phyloP scores from a whole-genome alignment of 2,329 filamentous ascomycete genomes.

The Macroventuria anomochaeta region DNA sequence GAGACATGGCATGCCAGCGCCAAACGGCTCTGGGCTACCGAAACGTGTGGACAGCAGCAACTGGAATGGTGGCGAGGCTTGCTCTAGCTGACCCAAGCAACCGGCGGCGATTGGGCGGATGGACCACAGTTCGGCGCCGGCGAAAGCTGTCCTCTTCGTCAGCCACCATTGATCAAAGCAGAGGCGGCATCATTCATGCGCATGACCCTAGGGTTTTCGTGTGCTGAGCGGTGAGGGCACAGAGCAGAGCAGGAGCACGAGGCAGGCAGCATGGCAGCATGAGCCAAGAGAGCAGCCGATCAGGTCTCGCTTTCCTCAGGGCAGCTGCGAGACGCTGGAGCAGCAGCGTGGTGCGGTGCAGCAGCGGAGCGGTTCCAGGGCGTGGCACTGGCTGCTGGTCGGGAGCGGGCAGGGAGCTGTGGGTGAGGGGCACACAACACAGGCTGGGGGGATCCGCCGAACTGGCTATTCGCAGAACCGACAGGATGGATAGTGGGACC shows the following conservation, averaged over 20 bases:
- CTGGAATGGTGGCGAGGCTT: slow-evolving; percentile 15
- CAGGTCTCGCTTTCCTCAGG: neutral
- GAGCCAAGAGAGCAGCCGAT: neutral
- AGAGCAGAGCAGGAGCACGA: slow-evolving; percentile 6
- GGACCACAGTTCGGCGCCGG: slow-evolving; percentile 12
- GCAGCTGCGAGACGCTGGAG: slow-evolving; percentile 8
- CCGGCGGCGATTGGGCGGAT: slow-evolving; percentile 15
- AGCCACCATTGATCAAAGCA: slow-evolving; percentile 9
- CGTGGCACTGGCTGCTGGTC: slow-evolving; percentile 1
- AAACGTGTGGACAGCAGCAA: slow-evolving; percentile 9
- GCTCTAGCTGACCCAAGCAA: slow-evolving; percentile 17
- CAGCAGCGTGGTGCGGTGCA: neutral
- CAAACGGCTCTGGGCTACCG: slow-evolving; percentile 10
- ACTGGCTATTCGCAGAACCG: slow-evolving; percentile 26
- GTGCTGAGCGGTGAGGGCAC: slow-evolving; percentile 14
- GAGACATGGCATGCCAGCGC: slow-evolving; percentile 12
- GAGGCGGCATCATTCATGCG: slow-evolving; percentile 11
- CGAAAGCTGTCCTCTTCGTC: slow-evolving; percentile 9
- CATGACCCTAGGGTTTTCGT: slow-evolving; percentile 8
- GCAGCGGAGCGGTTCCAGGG: slow-evolving; percentile 5
- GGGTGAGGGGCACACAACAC: slow-evolving; percentile 4
- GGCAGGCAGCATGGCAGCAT: neutral
- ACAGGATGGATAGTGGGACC: slow-evolving; percentile 29
- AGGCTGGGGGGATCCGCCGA: slow-evolving; percentile 25
- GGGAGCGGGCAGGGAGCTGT: neutral